phyloP scores from a whole-genome alignment of 805 yeast genomes.

The Lipomyces yamanashiensis region DNA sequence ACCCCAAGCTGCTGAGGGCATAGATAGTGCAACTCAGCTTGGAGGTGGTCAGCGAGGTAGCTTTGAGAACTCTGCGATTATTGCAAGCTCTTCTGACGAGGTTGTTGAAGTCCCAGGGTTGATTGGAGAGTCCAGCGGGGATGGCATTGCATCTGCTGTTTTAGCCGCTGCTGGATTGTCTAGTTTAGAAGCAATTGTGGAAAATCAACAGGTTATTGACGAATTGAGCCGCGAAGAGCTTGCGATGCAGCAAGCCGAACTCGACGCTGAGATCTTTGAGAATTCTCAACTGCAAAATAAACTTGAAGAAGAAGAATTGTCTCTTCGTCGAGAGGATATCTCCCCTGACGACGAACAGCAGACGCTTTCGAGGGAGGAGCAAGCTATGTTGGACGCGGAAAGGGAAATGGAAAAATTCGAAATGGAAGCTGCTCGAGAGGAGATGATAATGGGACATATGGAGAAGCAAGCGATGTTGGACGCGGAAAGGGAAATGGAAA shows the following conservation, averaged over 20 bases:
- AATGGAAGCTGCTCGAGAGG: slow-evolving; percentile 8
- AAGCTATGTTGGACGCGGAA: background rate
- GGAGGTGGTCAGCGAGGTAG: no score
- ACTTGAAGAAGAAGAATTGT: background rate
- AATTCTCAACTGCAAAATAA: background rate
- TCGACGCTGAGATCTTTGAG: background rate
- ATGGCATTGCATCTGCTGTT: background rate
- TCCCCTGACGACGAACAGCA: background rate
- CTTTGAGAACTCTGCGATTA: no score
- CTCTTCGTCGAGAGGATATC: background rate
- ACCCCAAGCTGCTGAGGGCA: no score
- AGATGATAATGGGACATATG: no score
- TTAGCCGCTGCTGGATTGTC: background rate
- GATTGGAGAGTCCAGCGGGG: no score
- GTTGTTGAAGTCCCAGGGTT: background rate
- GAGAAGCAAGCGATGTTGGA: background rate
- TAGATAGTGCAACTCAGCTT: no score
- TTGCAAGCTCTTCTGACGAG: background rate
- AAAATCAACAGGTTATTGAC: background rate
- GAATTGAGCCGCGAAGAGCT: background rate
- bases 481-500: background rate
- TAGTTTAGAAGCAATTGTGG: background rate
- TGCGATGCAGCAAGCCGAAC: background rate
- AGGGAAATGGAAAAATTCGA: background rate
- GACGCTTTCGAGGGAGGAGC: background rate